A percentile compares a stretch with the other conserved stretches of the same genome.
phyloP scores from a whole-genome alignment of 2,329 filamentous ascomycete genomes.

The Apiospora hydei region DNA sequence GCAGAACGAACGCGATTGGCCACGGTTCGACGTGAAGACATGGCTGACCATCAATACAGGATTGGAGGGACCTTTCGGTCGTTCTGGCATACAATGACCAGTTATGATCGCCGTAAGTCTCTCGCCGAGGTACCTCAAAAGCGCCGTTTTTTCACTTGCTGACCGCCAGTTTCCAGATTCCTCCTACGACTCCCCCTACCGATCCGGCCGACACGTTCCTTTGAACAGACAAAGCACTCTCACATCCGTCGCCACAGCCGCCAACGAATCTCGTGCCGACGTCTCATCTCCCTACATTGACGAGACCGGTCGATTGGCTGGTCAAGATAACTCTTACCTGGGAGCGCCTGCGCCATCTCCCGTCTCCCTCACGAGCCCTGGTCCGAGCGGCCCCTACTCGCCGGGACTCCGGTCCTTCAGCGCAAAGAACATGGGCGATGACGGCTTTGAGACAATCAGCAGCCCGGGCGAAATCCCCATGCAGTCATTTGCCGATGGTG shows the following conservation, averaged over 20 bases:
- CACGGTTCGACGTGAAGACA: background rate
- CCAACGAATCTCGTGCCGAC: conserved; percentile 82
- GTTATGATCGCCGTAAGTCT: conserved; percentile 70
- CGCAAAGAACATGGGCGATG: conserved; percentile 66
- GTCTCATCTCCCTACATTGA: conserved; percentile 78
- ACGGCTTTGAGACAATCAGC: conserved; percentile 74
- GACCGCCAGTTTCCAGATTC: conserved; percentile 72
- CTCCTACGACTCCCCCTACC: conserved; percentile 89
- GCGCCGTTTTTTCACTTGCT: conserved; percentile 30
- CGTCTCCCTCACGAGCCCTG: conserved; percentile 58
- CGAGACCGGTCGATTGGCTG: conserved; percentile 64
- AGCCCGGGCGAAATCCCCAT: conserved; percentile 86
- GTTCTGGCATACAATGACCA: conserved; percentile 93
- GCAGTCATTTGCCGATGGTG: conserved; percentile 92
- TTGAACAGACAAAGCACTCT: conserved; percentile 83
- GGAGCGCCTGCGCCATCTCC: conserved; percentile 54
- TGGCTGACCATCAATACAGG: conserved; percentile 46
- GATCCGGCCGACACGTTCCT: conserved; percentile 88
- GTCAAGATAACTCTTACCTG: conserved; percentile 63
- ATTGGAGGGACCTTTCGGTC: conserved; percentile 79
- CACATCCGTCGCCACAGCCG: conserved; percentile 86
- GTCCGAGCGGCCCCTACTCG: conserved; percentile 79
- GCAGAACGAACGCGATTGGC: background rate
- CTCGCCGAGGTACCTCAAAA: conserved; percentile 25
- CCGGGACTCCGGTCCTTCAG: conserved; percentile 85